A percentile compares a stretch with the other conserved stretches of the same genome.
phyloP scores from a whole-genome alignment of 805 yeast genomes.

The Ogataea nonfermentans region DNA sequence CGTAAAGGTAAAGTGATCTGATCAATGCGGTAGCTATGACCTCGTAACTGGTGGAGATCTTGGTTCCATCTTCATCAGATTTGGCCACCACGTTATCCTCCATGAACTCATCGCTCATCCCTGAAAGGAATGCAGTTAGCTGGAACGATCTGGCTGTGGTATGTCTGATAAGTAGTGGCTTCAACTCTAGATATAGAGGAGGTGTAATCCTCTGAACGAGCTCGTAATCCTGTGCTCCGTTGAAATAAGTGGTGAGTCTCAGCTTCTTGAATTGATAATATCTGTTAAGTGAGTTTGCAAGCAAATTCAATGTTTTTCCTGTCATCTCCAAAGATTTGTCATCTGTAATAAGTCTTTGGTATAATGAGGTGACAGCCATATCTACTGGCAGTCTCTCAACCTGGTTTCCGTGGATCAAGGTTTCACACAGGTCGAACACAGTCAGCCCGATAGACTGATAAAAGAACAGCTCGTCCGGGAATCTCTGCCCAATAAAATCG shows the following conservation, averaged over 20 bases:
- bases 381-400: constrained; percentile 67
- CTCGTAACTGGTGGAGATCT: constrained; percentile 47
- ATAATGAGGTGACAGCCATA: constrained; percentile 54
- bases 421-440: constrained; percentile 60
- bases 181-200: constrained; percentile 43
- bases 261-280: constrained; percentile 78
- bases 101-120: constrained; percentile 33
- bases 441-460: constrained; percentile 78
- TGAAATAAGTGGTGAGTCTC: constrained; percentile 40
- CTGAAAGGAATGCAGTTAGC: constrained; percentile 31
- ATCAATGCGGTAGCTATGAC: constrained; percentile 53
- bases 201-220: constrained; percentile 55
- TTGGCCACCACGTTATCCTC: constrained; percentile 21
- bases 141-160: constrained; percentile 33
- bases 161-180: constrained; percentile 35
- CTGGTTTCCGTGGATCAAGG: constrained; percentile 62
- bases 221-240: constrained; percentile 29
- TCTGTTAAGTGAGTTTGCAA: constrained; percentile 74
- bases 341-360: constrained; percentile 51
- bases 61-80: constrained; percentile 27
- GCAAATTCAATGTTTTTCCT: constrained; percentile 60
- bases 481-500: constrained; percentile 75
- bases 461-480: constrained; percentile 83
- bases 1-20: constrained; percentile 53
- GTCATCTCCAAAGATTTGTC: constrained; percentile 48